Evolutionary conservation across 345 rosid species (phyloP).

Genomic region (Combretum micranthum): DNA sequence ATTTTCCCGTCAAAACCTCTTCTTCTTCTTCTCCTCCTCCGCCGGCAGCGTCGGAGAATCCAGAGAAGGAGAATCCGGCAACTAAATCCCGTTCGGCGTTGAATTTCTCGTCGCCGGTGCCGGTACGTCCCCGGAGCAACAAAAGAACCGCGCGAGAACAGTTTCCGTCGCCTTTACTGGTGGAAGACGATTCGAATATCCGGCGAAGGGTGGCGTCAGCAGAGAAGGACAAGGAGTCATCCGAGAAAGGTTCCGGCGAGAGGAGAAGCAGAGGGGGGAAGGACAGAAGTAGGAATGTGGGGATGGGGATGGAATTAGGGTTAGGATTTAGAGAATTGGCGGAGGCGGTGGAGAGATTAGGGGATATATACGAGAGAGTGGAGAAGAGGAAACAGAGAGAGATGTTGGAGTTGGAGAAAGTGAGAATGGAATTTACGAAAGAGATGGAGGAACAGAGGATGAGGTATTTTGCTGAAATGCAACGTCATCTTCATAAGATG

Average conservation of each 20-base stretch:
- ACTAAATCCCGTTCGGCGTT: background rate
- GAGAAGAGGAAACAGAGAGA: constrained; percentile 40
- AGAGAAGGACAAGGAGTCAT: constrained; percentile 17
- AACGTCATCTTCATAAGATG: constrained; percentile 39
- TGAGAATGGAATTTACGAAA: constrained; percentile 40
- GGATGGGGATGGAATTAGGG: constrained; percentile 8
- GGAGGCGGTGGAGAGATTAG: constrained; percentile 35
- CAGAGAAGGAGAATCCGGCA: no score
- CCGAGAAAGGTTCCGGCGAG: constrained; percentile 10
- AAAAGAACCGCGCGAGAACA: constrained; percentile 9
- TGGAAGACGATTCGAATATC: background rate
- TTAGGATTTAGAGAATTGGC: constrained; percentile 29
- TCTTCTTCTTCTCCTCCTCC: constrained; percentile 14
- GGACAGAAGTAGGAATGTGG: constrained; percentile 3
- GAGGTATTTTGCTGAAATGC: constrained; percentile 40
- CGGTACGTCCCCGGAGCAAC: constrained; percentile 16
- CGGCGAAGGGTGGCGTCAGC: constrained; percentile 2
- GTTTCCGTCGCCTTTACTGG: background rate
- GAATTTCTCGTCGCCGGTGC: constrained; percentile 10
- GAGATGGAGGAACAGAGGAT: constrained; percentile 51
- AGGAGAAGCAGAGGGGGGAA: constrained; percentile 1
- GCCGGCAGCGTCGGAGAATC: background rate
- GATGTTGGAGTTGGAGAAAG: constrained; percentile 50
- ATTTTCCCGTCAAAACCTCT: constrained; percentile 15
- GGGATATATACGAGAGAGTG: constrained; percentile 38